phyloP scores from a whole-genome alignment of 192 early-diverging fungal genomes.

The Allomyces arbusculus region DNA sequence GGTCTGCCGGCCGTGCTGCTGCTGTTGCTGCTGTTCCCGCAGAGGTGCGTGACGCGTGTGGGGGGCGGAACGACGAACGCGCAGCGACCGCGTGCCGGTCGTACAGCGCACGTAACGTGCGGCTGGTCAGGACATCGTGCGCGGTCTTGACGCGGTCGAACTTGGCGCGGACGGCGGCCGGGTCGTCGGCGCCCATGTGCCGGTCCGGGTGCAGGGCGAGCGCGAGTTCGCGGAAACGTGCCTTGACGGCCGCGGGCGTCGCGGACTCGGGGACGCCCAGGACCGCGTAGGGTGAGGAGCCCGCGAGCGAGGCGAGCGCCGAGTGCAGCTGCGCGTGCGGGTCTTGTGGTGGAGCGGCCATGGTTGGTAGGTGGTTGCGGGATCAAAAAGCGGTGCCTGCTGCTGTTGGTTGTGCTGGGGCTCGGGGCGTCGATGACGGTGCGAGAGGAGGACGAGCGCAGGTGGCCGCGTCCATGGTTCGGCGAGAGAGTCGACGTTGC shows the following conservation, averaged over 20 bases:
- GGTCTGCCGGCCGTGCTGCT: background rate
- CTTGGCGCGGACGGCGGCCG: background rate
- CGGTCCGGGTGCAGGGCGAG: background rate
- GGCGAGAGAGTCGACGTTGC: no score
- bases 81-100: background rate
- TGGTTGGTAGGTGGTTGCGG: no score
- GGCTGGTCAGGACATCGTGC: background rate
- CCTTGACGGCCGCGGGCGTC: background rate
- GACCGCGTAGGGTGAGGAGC: background rate
- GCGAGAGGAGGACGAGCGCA: no score
- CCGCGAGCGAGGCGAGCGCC: background rate
- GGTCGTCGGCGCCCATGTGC: background rate
- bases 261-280: background rate
- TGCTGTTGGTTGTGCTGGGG: no score
- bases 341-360: no score
- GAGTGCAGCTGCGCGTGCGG: no score
- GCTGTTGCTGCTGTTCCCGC: background rate
- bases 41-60: no score
- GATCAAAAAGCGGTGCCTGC: no score
- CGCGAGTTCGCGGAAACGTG: background rate
- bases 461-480: no score
- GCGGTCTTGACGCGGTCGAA: background rate
- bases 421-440: no score
- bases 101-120: background rate
- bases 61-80: background rate